A percentile compares a stretch with the other conserved stretches of the same genome.
Conservation (phyloP, 495 filamentous ascomycete species). For the Hypoxylon fuscum region DNA sequence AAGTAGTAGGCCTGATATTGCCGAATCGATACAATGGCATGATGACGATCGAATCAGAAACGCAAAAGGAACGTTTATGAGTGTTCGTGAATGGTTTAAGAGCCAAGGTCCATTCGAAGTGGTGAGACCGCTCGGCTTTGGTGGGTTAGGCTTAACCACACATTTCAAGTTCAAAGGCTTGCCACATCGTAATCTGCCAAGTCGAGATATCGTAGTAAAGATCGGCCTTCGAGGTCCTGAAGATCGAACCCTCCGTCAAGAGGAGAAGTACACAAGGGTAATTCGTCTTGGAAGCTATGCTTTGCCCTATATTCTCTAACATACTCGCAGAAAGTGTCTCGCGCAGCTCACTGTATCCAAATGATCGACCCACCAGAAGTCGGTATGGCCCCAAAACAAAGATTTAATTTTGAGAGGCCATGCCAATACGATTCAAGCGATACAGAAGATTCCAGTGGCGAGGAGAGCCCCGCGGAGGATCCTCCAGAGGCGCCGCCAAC, state of each 20-base stretch:
- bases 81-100: background rate
- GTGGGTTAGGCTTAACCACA: constrained; percentile 14
- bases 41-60: too few relatives aligned
- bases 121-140: constrained; percentile 9
- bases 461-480: constrained; percentile 7
- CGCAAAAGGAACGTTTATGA: background rate
- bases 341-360: constrained; percentile 32
- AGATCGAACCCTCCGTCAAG: background rate
- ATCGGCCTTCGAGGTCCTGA: constrained; percentile 2
- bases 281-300: background rate
- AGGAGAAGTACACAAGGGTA: constrained; percentile 12
- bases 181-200: background rate
- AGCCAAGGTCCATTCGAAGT: background rate
- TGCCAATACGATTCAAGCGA: background rate
- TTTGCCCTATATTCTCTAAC: constrained; percentile 3
- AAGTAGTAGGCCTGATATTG: background rate
- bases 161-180: background rate
- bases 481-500: background rate
- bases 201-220: constrained; percentile 14
- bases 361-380: background rate
- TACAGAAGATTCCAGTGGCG: background rate
- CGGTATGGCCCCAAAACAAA: background rate
- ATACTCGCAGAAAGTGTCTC: constrained; percentile 2
- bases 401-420: constrained; percentile 1
- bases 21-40: background rate